phyloP scores from a whole-genome alignment of 768 basidiomycete species.

The Agaricus subrufescens region DNA sequence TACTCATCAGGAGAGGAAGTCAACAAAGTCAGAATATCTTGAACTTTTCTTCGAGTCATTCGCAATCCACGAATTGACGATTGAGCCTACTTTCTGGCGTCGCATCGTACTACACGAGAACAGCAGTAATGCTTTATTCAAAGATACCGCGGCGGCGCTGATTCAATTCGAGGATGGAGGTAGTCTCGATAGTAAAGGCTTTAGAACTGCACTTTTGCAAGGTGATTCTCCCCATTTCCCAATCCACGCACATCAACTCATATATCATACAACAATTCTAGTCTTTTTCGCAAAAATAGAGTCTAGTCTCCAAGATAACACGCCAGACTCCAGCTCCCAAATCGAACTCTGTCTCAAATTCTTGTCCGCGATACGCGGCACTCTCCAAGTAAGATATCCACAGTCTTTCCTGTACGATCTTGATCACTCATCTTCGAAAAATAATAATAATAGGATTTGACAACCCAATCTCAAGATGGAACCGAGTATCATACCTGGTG shows the following conservation, averaged over 20 bases:
- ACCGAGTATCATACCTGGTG: conserved; percentile 1
- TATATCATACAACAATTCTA: neutral
- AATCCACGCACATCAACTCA: neutral
- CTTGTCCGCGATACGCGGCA: conserved; percentile 3
- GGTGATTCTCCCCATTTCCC: neutral
- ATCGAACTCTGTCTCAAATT: conserved; percentile 7
- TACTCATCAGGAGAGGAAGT: neutral
- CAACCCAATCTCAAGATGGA: neutral
- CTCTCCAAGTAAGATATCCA: neutral
- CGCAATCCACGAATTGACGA: neutral
- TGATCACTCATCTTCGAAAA: too few species aligned
- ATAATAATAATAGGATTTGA: conserved; percentile 2
- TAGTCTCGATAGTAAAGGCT: neutral
- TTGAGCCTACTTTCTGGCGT: conserved; percentile 6
- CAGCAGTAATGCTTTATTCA: neutral
- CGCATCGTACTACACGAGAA: neutral
- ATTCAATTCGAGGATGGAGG: too few species aligned
- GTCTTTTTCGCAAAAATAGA: conserved; percentile 6
- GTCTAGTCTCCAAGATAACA: neutral
- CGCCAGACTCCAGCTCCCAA: neutral
- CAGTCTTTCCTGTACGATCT: neutral
- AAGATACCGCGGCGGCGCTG: neutral
- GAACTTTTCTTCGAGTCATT: conserved; percentile 3
- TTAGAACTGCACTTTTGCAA: neutral
- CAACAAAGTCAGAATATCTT: neutral